Conservation (phyloP, 1,284 basidiomycete species). For the Termitomyces sp. region DNA sequence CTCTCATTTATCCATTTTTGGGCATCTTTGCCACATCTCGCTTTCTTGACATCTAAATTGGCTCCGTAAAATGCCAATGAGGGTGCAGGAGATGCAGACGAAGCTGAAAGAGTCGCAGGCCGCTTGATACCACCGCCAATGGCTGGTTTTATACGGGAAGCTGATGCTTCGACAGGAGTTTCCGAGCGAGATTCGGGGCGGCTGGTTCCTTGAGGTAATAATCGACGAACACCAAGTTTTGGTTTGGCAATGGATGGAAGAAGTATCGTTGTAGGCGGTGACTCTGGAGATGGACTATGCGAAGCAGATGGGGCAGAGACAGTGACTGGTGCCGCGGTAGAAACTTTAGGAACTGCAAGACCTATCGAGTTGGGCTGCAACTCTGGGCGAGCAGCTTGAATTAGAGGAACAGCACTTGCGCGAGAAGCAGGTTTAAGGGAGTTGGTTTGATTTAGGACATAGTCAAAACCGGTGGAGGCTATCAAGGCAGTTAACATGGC, state of each 20-base stretch:
- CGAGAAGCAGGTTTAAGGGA: constrained; percentile 91
- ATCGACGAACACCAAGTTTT: constrained; percentile 66
- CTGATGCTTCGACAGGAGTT: constrained; percentile 39
- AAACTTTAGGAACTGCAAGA: constrained; percentile 22
- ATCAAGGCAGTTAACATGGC: constrained; percentile 80
- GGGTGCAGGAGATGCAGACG: constrained; percentile 32
- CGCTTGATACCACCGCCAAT: constrained; percentile 45
- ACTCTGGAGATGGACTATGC: constrained; percentile 34
- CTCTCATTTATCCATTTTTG: constrained; percentile 81
- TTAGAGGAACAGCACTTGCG: constrained; percentile 79
- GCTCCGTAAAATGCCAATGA: constrained; percentile 62
- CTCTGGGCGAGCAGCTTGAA: constrained; percentile 68
- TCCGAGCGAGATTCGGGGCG: constrained; percentile 63
- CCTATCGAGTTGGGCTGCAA: constrained; percentile 25
- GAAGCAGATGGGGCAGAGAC: constrained; percentile 26
- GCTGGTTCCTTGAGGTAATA: constrained; percentile 58
- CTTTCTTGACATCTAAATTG: constrained; percentile 70
- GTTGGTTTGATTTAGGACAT: constrained; percentile 81
- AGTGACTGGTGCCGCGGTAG: constrained; percentile 18
- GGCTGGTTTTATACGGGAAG: constrained; percentile 41
- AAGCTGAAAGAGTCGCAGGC: constrained; percentile 29
- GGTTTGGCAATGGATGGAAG: constrained; percentile 31
- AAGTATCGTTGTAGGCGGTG: constrained; percentile 28
- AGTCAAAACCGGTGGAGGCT: constrained; percentile 75
- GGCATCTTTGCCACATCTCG: constrained; percentile 76